phyloP scores from a whole-genome alignment of 1,284 basidiomycete species.

The Cryptococcus sp. region DNA sequence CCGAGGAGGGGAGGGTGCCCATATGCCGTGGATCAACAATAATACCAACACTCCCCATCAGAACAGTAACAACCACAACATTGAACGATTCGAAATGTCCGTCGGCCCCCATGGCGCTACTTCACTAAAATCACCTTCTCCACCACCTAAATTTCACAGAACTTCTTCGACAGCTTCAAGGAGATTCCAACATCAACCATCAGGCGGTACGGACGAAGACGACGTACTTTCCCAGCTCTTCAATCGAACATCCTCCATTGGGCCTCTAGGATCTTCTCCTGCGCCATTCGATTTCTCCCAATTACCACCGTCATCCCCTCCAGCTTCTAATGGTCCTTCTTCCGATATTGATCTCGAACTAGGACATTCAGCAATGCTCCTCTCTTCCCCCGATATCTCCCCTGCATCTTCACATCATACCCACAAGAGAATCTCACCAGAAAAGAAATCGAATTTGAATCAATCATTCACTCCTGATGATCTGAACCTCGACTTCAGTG shows the following conservation, averaged over 20 bases:
- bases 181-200: neutral
- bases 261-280: constrained; percentile 10
- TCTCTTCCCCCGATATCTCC: constrained; percentile 22
- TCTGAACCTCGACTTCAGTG: neutral
- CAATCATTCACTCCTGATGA: constrained; percentile 7
- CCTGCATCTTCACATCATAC: constrained; percentile 8
- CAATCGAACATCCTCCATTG: constrained; percentile 32
- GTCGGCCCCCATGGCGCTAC: neutral
- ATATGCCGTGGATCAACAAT: no score
- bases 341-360: constrained; percentile 11
- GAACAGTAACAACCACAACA: no score
- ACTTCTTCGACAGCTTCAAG: constrained; percentile 7
- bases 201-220: constrained; percentile 22
- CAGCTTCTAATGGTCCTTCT: constrained; percentile 13
- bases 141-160: constrained; percentile 1
- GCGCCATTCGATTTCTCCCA: constrained; percentile 39
- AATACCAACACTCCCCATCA: no score
- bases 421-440: constrained; percentile 5
- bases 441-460: constrained; percentile 8
- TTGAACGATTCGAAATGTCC: constrained; percentile 32
- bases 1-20: neutral
- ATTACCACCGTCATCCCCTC: constrained; percentile 38
- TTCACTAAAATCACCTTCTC: constrained; percentile 3
- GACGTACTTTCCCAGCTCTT: constrained; percentile 34
- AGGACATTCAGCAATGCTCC: constrained; percentile 31